Evolutionary conservation across 805 yeast genomes (phyloP).

Genomic region (Torulaspora indica): DNA sequence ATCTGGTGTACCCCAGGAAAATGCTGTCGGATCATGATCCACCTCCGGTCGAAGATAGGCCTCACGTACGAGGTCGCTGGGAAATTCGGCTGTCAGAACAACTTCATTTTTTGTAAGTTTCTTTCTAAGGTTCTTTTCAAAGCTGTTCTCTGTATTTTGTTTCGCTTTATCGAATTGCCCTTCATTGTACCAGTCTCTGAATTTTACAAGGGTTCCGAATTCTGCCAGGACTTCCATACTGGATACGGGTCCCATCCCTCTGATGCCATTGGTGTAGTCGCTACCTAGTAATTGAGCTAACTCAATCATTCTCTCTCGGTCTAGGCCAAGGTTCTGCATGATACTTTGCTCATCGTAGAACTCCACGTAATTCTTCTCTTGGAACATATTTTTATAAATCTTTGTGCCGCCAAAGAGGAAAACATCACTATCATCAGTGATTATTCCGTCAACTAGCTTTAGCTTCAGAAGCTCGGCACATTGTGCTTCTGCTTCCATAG

Average conservation of each 20-base stretch:
- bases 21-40: slow-evolving; percentile 70
- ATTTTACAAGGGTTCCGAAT: slow-evolving; percentile 47
- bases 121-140: slow-evolving; percentile 55
- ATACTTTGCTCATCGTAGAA: slow-evolving; percentile 62
- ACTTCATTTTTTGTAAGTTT: slow-evolving; percentile 50
- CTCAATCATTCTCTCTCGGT: slow-evolving; percentile 61
- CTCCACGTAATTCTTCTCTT: slow-evolving; percentile 88
- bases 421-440: slow-evolving; percentile 97
- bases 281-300: slow-evolving; percentile 85
- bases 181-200: slow-evolving; percentile 41
- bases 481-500: slow-evolving; percentile 99
- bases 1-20: slow-evolving; percentile 89
- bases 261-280: slow-evolving; percentile 90
- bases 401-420: slow-evolving; percentile 84
- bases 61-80: slow-evolving; percentile 59
- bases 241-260: slow-evolving; percentile 90
- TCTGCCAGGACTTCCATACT: slow-evolving; percentile 89
- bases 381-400: slow-evolving; percentile 89
- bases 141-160: slow-evolving; percentile 41
- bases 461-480: slow-evolving; percentile 75
- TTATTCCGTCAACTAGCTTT: slow-evolving; percentile 84
- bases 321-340: slow-evolving; percentile 58
- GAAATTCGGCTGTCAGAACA: slow-evolving; percentile 60
- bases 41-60: slow-evolving; percentile 82
- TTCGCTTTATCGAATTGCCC: slow-evolving; percentile 42